Percentiles rank a stretch among this genome's conserved stretches.
These are phyloP conservation scores for Saccharomyces pastorianus DNA, from an alignment of 1,139 yeast species.

Conservation along the genomic window DNA sequence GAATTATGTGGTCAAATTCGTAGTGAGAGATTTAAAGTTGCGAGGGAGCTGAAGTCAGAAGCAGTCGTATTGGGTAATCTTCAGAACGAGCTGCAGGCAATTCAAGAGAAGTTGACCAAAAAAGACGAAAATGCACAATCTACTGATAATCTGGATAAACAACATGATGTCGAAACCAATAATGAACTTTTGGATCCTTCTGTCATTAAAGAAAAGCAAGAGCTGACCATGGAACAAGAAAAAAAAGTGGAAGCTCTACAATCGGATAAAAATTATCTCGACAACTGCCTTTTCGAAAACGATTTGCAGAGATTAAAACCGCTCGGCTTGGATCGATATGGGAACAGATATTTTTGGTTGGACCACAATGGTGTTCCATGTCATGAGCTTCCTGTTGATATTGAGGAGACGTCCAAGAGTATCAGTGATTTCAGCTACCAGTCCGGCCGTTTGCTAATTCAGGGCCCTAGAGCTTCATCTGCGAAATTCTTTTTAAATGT, in stretches of 20 bases:
- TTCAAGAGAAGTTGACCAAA: slow-evolving; percentile 3
- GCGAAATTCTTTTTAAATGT: slow-evolving; percentile 37
- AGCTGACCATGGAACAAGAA: slow-evolving; percentile 11
- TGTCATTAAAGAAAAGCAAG: slow-evolving; percentile 37
- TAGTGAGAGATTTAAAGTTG: slow-evolving; percentile 28
- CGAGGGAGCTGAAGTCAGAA: slow-evolving; percentile 20
- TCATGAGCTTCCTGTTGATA: slow-evolving; percentile 67
- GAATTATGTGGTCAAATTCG: slow-evolving; percentile 29
- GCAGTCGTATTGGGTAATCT: slow-evolving; percentile 10
- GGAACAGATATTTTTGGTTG: slow-evolving; percentile 92
- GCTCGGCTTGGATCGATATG: slow-evolving; percentile 77
- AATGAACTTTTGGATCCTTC: background rate
- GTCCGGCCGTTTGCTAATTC: slow-evolving; percentile 89
- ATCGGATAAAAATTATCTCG: slow-evolving; percentile 43
- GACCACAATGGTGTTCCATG: slow-evolving; percentile 73
- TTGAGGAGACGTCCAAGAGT: slow-evolving; percentile 40
- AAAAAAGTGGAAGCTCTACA: slow-evolving; percentile 38
- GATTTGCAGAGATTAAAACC: slow-evolving; percentile 73
- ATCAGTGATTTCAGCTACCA: slow-evolving; percentile 30
- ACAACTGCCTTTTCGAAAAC: slow-evolving; percentile 49
- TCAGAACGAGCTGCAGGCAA: slow-evolving; percentile 2
- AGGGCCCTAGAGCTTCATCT: slow-evolving; percentile 78
- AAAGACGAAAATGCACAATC: slow-evolving; percentile 32
- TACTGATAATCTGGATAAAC: slow-evolving; percentile 5
- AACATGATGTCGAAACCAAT: slow-evolving; percentile 1